Conservation (phyloP, 257 asterid species). For the Solanum bulbocastanum region DNA sequence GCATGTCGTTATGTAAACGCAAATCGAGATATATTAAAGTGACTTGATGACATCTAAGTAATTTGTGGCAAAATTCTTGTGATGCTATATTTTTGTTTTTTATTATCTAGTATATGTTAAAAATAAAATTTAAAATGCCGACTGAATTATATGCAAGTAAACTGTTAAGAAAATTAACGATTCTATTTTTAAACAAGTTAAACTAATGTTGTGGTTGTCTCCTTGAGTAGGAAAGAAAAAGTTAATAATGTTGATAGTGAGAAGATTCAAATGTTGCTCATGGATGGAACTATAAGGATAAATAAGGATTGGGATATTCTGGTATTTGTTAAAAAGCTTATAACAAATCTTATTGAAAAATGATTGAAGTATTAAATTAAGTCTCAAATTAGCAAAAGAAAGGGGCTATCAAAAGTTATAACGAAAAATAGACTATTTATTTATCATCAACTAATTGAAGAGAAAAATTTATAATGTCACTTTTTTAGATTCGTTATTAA, state of each 20-base stretch:
- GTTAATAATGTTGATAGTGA: background rate
- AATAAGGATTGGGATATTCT: background rate
- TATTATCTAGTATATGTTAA: rapidly evolving
- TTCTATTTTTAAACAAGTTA: background rate
- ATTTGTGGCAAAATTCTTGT: background rate
- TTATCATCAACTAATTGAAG: background rate
- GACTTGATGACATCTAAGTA: background rate
- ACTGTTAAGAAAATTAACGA: background rate
- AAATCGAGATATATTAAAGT: background rate
- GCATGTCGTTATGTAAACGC: background rate
- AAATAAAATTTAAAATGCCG: rapidly evolving
- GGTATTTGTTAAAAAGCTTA: background rate
- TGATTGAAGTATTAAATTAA: background rate
- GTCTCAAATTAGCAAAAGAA: background rate
- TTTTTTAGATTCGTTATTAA: background rate
- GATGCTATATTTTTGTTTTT: background rate
- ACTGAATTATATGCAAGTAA: background rate
- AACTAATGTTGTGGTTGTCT: background rate
- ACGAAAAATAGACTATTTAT: rapidly evolving
- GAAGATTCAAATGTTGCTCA: background rate
- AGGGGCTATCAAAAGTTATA: background rate
- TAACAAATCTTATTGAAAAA: background rate
- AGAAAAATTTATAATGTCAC: rapidly evolving
- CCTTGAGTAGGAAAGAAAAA: background rate
- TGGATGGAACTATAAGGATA: background rate